Evolutionary conservation across 805 yeast species (phyloP).

Genomic region (Vanderwaltozyma tropicalis): DNA sequence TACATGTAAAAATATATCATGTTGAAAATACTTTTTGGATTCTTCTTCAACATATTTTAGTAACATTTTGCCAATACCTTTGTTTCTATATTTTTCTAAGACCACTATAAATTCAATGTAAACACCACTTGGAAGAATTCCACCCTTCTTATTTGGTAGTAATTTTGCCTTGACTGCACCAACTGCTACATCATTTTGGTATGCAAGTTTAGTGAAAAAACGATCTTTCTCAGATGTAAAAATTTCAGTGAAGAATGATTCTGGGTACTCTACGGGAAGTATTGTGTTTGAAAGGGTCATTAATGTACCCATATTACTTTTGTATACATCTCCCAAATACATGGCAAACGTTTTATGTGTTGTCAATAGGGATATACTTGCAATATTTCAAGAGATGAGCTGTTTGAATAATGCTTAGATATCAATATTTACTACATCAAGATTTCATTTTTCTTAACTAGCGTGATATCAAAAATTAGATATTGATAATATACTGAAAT

Average conservation of each 20-base stretch:
- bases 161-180: slow-evolving; percentile 59
- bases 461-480: no score
- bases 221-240: slow-evolving; percentile 8
- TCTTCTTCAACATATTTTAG: slow-evolving; percentile 46
- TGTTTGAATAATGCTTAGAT: not conserved
- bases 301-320: slow-evolving; percentile 21
- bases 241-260: slow-evolving; percentile 17
- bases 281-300: slow-evolving; percentile 11
- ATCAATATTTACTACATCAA: not conserved
- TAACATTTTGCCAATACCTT: slow-evolving; percentile 52
- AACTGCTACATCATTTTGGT: slow-evolving; percentile 68
- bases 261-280: slow-evolving; percentile 15
- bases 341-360: no score
- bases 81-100: slow-evolving; percentile 47
- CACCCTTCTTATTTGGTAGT: slow-evolving; percentile 33
- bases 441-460: no score
- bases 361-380: not conserved
- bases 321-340: slow-evolving; percentile 21
- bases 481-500: no score
- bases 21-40: slow-evolving; percentile 36
- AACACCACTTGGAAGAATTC: slow-evolving; percentile 38
- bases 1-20: slow-evolving; percentile 43
- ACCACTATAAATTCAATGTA: slow-evolving; percentile 64
- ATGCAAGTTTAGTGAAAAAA: slow-evolving; percentile 33
- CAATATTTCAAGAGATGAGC: not conserved